These are phyloP conservation scores for Borovskyia barvae DNA, from an alignment of 208 protist species.

Conservation along the genomic window DNA sequence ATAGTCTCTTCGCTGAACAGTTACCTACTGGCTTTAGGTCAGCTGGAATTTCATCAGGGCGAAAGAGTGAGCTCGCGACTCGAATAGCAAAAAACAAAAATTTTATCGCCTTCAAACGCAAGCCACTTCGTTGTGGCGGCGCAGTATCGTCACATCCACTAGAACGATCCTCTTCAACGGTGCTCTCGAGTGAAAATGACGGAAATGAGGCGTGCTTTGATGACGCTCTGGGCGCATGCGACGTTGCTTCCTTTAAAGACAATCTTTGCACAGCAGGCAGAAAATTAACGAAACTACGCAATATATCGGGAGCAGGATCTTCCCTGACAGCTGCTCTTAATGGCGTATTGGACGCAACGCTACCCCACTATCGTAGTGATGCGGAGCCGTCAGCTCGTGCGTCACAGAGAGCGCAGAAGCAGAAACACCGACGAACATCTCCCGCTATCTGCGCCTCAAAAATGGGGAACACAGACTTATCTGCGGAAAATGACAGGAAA, in stretches of 20 bases:
- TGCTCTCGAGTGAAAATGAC: not conserved
- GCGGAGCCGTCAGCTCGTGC: too few relatives aligned
- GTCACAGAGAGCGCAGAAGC: not conserved
- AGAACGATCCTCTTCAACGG: not conserved
- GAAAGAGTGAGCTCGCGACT: constrained; percentile 5
- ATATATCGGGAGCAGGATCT: constrained; percentile 10
- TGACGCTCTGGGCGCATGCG: constrained; percentile 1
- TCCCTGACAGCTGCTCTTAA: constrained; percentile 1
- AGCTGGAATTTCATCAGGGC: not conserved
- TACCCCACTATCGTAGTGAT: too few relatives aligned
- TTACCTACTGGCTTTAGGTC: too few relatives aligned
- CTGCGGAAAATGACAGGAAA: not conserved
- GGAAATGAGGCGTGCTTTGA: constrained; percentile 12
- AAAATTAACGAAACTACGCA: not conserved
- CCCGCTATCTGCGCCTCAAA: too few relatives aligned
- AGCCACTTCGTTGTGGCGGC: constrained; percentile 1
- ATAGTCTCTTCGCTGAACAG: too few relatives aligned
- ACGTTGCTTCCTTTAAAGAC: constrained; percentile 10
- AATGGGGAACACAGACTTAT: not conserved
- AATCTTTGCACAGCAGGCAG: not conserved
- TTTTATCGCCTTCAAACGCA: not conserved
- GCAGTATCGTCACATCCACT: not conserved
- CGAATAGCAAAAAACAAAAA: constrained; percentile 10
- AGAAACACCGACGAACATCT: not conserved
- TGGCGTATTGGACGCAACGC: not conserved